Evolutionary conservation across 116 monocot species (phyloP).

Genomic region (Trichopus zeylanicus): DNA sequence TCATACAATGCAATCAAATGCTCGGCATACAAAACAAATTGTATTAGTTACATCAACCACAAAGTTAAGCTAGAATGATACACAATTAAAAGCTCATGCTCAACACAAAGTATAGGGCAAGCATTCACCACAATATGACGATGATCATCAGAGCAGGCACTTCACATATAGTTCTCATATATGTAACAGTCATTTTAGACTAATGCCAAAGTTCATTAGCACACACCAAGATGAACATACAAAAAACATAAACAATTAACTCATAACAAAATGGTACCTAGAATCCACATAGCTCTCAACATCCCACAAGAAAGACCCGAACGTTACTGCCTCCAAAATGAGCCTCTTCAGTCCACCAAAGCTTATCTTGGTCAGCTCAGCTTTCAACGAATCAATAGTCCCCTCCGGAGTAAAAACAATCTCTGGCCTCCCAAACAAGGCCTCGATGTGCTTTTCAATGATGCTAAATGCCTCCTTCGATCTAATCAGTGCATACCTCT

Average conservation of each 20-base stretch:
- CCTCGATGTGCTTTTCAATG: conserved; percentile 82
- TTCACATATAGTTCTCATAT: no score
- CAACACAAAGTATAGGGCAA: no score
- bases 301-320: conserved; percentile 91
- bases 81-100: no score
- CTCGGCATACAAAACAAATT: no score
- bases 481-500: conserved; percentile 65
- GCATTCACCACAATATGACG: no score
- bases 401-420: conserved; percentile 56
- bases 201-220: background rate
- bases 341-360: conserved; percentile 63
- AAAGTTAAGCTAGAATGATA: no score
- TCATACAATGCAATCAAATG: no score
- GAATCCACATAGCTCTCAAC: conserved; percentile 79
- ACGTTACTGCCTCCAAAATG: conserved; percentile 79
- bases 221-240: background rate
- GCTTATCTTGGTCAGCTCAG: conserved; percentile 62
- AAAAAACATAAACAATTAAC: conserved; percentile 13
- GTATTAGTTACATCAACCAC: no score
- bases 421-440: conserved; percentile 75
- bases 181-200: background rate
- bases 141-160: no score
- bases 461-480: conserved; percentile 78
- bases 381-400: conserved; percentile 65
- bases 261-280: conserved; percentile 70